Evolutionary conservation across 2,329 filamentous ascomycete species (phyloP), one percentile per base, ranked within the genome.

Genomic region (Tolypocladium cylindrosporum): DNA sequence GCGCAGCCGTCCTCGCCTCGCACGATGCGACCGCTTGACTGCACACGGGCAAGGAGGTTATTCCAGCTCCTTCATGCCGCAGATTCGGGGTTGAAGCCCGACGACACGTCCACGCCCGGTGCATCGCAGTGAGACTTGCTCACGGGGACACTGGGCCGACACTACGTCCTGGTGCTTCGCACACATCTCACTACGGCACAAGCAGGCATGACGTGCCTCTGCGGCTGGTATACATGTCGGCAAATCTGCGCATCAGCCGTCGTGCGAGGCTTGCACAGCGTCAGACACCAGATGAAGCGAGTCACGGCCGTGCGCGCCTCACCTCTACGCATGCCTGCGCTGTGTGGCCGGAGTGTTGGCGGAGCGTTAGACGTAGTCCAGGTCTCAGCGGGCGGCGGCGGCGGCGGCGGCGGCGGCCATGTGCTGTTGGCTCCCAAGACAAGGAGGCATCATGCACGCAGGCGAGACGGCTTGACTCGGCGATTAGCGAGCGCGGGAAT

Each of bases 401-500:
- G 13, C 9, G 7, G 45, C 16, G 54, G 54, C 41, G 24, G 24
- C 24, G 40, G 55, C 43, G 31, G 41, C 45, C 24, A 50, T 50
- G 16, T 50, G 48, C 48, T 9, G 16, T 36, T n/a, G 19, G 48
- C 8, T 51, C 31, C 27, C 9, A 19, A n/a, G 31, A 13, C 19
- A n/a, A 14, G 31, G 31, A 21, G 34, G 40, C 41, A 40, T 50
- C 34, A 55, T 59, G 55, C 55, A 54, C n/a, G 55, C 55, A 54
- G 45, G 55, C 55, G 58, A 59, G 48, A 21, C 54, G 54, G 31
- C 21, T 57, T 45, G 58, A 55, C 55, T 55, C 58, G 58, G 58
- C 58, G 55, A 59, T 59, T 59, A 53, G 58, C 58, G 58, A 59
- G 58, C 24, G 51, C 52, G 58, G 58, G 37, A 48, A 53, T 53